A percentile compares a stretch with the other conserved stretches of the same genome.
phyloP scores from a whole-genome alignment of 306 rosid species.

The Datisca glomerata region DNA sequence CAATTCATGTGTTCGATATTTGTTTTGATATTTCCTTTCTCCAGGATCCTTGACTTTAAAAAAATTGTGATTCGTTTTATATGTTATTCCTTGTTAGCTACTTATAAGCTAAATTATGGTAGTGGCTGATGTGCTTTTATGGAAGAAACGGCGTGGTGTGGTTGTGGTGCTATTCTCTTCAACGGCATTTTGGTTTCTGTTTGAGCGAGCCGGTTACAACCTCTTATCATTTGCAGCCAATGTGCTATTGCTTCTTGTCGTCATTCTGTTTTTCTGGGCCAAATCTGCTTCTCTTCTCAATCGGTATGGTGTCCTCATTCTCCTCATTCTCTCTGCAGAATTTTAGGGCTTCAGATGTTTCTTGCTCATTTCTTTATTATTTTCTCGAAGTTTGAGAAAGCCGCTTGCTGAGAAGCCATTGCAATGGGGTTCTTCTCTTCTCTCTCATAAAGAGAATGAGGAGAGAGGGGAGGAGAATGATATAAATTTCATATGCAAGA shows the following conservation, averaged over 20 bases:
- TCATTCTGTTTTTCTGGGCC: constrained; percentile 85
- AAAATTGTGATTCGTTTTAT: too few relatives aligned
- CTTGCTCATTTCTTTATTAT: not conserved
- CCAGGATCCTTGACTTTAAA: too few relatives aligned
- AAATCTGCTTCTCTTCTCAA: constrained; percentile 95
- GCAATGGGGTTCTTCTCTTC: too few relatives aligned
- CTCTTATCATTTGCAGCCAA: constrained; percentile 72
- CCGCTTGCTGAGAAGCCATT: too few relatives aligned
- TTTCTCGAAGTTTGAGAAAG: too few relatives aligned
- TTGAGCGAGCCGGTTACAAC: constrained; percentile 84
- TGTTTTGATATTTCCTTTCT: not conserved
- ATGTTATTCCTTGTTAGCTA: too few relatives aligned
- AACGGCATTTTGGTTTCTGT: constrained; percentile 62
- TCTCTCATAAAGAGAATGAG: too few relatives aligned
- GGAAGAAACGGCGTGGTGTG: constrained; percentile 81
- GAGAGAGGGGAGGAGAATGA: too few relatives aligned
- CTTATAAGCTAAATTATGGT: too few relatives aligned
- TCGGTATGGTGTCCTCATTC: constrained; percentile 32
- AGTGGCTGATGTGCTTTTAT: constrained; percentile 86
- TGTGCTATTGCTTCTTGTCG: constrained; percentile 78
- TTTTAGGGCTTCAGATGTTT: not conserved
- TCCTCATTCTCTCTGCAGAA: not conserved
- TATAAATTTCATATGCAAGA: too few relatives aligned
- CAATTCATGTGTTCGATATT: too few relatives aligned
- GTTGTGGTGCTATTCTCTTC: constrained; percentile 40